Evolutionary conservation across 2,329 filamentous ascomycete species (phyloP).

Genomic region (Cercospora beticola): DNA sequence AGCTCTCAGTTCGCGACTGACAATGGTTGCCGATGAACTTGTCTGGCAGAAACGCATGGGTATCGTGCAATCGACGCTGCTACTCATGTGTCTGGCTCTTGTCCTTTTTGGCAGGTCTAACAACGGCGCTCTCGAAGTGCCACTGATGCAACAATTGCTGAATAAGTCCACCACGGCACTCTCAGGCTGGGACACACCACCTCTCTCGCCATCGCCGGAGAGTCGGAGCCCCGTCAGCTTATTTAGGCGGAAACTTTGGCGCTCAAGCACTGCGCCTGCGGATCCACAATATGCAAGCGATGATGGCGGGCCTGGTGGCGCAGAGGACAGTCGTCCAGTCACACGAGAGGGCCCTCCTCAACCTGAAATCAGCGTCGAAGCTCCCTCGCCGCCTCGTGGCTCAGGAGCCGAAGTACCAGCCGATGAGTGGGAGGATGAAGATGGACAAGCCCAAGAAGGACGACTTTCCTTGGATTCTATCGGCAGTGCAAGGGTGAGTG

Average conservation of each 20-base stretch:
- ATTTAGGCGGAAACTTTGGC: slow-evolving; percentile 38
- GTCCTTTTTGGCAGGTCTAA: slow-evolving; percentile 66
- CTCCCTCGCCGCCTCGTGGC: slow-evolving; percentile 12
- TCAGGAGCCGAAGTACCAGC: neutral
- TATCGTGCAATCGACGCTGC: slow-evolving; percentile 83
- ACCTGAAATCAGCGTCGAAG: slow-evolving; percentile 13
- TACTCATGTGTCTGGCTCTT: slow-evolving; percentile 81
- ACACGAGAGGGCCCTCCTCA: slow-evolving; percentile 12
- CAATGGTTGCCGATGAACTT: slow-evolving; percentile 89
- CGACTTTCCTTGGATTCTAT: neutral
- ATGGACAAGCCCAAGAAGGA: neutral
- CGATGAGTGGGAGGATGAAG: slow-evolving; percentile 7
- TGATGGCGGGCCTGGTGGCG: slow-evolving; percentile 9
- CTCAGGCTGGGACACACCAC: slow-evolving; percentile 38
- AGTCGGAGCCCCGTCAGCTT: slow-evolving; percentile 33
- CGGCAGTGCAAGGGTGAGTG: neutral
- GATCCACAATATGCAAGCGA: slow-evolving; percentile 11
- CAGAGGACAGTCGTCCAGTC: slow-evolving; percentile 15
- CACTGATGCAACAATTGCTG: slow-evolving; percentile 48
- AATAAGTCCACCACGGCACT: slow-evolving; percentile 37
- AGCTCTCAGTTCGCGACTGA: slow-evolving; percentile 76
- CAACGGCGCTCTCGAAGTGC: slow-evolving; percentile 42
- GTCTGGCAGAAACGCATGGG: slow-evolving; percentile 83
- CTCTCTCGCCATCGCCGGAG: slow-evolving; percentile 38
- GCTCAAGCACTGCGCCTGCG: slow-evolving; percentile 33